Evolutionary conservation across 2,329 filamentous ascomycete genomes (phyloP).

Genomic region (Verticillium zaregamsianum): DNA sequence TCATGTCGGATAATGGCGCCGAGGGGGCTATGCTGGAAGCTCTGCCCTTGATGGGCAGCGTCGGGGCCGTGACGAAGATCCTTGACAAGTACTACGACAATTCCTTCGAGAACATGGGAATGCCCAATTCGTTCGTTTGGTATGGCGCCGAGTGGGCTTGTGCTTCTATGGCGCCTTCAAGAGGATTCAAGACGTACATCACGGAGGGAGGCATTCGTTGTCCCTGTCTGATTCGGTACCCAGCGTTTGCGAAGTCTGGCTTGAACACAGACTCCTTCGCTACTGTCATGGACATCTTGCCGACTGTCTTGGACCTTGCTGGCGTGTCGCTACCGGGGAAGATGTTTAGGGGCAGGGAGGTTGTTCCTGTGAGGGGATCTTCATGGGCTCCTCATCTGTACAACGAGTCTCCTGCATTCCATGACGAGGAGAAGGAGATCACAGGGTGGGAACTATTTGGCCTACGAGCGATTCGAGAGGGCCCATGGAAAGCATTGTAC

Average conservation of each 20-base stretch:
- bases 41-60: conserved; percentile 8
- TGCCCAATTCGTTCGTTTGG: conserved; percentile 44
- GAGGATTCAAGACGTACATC: conserved; percentile 28
- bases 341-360: conserved; percentile 37
- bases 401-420: conserved; percentile 29
- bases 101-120: conserved; percentile 45
- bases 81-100: conserved; percentile 54
- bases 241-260: conserved; percentile 8
- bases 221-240: conserved; percentile 36
- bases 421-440: conserved; percentile 44
- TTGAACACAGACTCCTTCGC: conserved; percentile 41
- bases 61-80: conserved; percentile 16
- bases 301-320: conserved; percentile 42
- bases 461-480: conserved; percentile 46
- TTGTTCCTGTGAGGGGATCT: conserved; percentile 47
- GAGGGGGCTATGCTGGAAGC: conserved; percentile 18
- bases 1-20: conserved; percentile 48
- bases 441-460: conserved; percentile 53
- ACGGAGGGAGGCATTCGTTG: conserved; percentile 44
- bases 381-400: conserved; percentile 37
- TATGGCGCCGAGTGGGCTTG: conserved; percentile 48
- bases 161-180: conserved; percentile 25
- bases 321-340: conserved; percentile 32
- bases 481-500: conserved; percentile 54
- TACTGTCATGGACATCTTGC: conserved; percentile 46